Base-by-base conservation (phyloP, 1,284 basidiomycete genomes). In the Termitomyces sp. region DNA sequence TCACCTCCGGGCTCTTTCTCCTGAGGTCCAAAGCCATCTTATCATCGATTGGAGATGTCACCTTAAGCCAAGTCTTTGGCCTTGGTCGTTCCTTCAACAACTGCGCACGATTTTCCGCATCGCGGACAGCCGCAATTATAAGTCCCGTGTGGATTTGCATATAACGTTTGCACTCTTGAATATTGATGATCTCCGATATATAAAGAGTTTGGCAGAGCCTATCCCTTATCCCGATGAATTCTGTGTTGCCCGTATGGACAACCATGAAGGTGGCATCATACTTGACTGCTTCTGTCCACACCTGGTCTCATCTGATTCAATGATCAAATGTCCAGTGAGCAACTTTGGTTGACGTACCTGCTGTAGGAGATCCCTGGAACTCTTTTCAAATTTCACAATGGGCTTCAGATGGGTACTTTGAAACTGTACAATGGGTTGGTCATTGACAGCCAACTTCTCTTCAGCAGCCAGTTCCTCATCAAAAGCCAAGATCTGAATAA, bases 221-320 rank as follows among this genome's bases (percentile, higher is more conserved):
- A 44, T 60, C 50, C 5, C 59, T 40, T 3, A 57, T 49, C 18
- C 57, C 41, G 31, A 60, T 50, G n/a, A 56, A 9, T 21, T 60
- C 57, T 11, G 35, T 19, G 21, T 52, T 58, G 1, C 57, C 59
- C 5, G 52, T 26, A 19, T 49, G 9, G 40, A 60, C 45, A 26
- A 58, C 37, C 3, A 54, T 44, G 33, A 60, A 49, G 5, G 52
- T 56, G 4, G 47, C 34, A 26, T 60, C 54, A 16, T 46, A 33
- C 16, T 33, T 42, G 13, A 54, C 46, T 2, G 54, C 57, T 31
- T 50, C 44, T 9, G 47, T n/a, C 58, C 58, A 58, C 6, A 39
- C 46, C 57, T 60, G 6, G 13, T 11, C 24, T 8, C 6, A 30
- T 4, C 13, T 21, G 26, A 13, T 14, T 33, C 2, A 16, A 8